Evolutionary conservation across 2,329 filamentous ascomycete genomes (phyloP).

Genomic region (Calonectria leucothoes): DNA sequence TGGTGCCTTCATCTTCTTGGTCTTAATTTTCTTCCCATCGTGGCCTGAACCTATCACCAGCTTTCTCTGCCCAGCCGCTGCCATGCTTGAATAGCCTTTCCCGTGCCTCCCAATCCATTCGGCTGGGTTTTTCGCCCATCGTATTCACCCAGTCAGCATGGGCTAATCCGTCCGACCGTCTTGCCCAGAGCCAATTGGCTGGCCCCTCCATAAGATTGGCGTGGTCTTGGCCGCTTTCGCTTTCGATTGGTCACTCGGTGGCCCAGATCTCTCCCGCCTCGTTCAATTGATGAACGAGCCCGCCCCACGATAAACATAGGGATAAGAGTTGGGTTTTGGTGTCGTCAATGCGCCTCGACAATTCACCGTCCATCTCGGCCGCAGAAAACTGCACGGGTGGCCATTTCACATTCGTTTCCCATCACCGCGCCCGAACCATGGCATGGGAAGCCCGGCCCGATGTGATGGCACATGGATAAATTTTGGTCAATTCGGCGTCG

Average conservation of each 20-base stretch:
- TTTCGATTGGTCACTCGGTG: background rate
- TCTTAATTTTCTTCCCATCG: background rate
- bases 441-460: constrained; percentile 4
- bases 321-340: background rate
- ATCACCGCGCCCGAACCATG: background rate
- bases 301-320: constrained; percentile 14
- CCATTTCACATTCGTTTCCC: background rate
- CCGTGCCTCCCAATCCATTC: background rate
- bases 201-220: background rate
- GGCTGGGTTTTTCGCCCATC: background rate
- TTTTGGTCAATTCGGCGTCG: background rate
- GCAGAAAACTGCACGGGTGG: background rate
- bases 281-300: constrained; percentile 1
- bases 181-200: background rate
- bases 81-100: background rate
- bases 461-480: background rate
- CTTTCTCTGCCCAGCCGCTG: background rate
- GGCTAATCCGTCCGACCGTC: background rate
- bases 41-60: background rate
- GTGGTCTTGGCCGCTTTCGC: background rate
- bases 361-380: background rate
- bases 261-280: constrained; percentile 22
- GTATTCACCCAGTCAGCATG: background rate
- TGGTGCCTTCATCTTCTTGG: background rate
- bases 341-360: background rate